Evolutionary conservation across 805 yeast genomes (phyloP).

Genomic region (Metschnikowia arizonensis): DNA sequence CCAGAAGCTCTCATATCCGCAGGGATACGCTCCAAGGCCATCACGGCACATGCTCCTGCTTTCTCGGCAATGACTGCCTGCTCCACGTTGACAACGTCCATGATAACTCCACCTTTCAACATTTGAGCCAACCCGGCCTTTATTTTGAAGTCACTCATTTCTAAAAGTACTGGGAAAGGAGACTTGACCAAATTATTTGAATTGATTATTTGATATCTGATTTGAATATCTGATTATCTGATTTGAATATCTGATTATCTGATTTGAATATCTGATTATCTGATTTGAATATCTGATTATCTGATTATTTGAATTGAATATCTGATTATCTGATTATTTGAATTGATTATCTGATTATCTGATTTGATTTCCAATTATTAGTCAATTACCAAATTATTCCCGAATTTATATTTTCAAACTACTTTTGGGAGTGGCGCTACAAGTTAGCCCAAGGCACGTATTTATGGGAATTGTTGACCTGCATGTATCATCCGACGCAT

Average conservation of each 20-base stretch:
- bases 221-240: too few relatives aligned
- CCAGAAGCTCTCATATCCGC: constrained; percentile 82
- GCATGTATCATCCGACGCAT: neutral
- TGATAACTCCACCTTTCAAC: constrained; percentile 74
- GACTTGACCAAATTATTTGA: neutral
- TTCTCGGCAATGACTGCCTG: constrained; percentile 76
- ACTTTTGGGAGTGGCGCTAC: neutral
- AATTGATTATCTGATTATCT: too few relatives aligned
- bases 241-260: too few relatives aligned
- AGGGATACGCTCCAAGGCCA: constrained; percentile 83
- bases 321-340: too few relatives aligned
- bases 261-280: too few relatives aligned
- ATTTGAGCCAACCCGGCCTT: constrained; percentile 82
- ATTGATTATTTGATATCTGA: too few relatives aligned
- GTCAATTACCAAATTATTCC: too few relatives aligned
- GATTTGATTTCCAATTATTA: too few relatives aligned
- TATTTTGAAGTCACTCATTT: constrained; percentile 33
- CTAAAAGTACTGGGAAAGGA: neutral
- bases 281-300: too few relatives aligned
- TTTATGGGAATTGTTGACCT: constrained; percentile 1
- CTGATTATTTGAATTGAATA: too few relatives aligned
- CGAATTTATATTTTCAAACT: neutral
- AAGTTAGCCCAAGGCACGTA: neutral
- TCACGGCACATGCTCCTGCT: constrained; percentile 87
- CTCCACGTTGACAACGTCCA: constrained; percentile 75